Conservation (phyloP, 2,329 filamentous ascomycete genomes). For the Sarocladiaceae sp. region DNA sequence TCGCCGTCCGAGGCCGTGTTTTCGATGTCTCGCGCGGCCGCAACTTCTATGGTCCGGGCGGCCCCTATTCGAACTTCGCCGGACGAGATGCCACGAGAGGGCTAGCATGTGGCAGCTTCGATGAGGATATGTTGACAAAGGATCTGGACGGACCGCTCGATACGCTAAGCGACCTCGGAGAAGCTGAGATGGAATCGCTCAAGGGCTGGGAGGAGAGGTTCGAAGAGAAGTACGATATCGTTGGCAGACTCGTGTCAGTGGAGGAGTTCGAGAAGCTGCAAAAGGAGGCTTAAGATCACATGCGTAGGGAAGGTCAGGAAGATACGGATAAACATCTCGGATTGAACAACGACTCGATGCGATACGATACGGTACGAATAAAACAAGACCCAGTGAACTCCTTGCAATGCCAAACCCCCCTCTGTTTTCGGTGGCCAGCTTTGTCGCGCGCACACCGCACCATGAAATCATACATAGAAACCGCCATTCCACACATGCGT, state of each 20-base stretch:
- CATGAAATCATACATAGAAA: constrained; percentile 9
- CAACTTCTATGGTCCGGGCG: constrained; percentile 95
- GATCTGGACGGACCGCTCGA: constrained; percentile 83
- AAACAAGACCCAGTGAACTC: neutral
- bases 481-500: neutral
- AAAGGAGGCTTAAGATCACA: neutral
- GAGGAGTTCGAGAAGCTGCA: constrained; percentile 29
- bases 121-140: constrained; percentile 90
- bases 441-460: neutral
- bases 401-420: constrained; percentile 8
- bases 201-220: constrained; percentile 93
- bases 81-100: constrained; percentile 87
- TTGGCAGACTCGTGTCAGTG: constrained; percentile 72
- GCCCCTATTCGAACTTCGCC: constrained; percentile 94
- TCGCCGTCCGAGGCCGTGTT: constrained; percentile 85
- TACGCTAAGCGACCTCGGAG: constrained; percentile 64
- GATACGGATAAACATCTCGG: no score
- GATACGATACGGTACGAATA: no score
- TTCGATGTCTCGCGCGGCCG: constrained; percentile 85
- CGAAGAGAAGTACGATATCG: constrained; percentile 88
- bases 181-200: constrained; percentile 77
- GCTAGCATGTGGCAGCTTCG: constrained; percentile 87
- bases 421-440: no score
- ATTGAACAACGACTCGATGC: no score
- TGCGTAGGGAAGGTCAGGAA: neutral